A percentile compares a stretch with the other conserved stretches of the same genome.
Evolutionary conservation across 129 eudicot species (phyloP).

Genomic region (Dittrichia graveolens): DNA sequence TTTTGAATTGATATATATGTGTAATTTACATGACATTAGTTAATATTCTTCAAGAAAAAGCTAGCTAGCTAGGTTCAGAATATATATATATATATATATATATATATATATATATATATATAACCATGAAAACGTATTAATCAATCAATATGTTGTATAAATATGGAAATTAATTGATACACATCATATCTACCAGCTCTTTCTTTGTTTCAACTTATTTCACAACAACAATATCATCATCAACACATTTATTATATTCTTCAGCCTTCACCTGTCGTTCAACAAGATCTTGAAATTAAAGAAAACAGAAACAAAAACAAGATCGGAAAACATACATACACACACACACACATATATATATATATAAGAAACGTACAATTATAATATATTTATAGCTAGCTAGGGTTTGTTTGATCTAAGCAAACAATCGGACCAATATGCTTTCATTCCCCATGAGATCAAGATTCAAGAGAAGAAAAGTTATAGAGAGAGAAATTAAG

Average conservation of each 20-base stretch:
- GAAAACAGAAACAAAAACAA: neutral
- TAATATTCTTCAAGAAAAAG: constrained; percentile 18
- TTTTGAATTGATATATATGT: constrained; percentile 8
- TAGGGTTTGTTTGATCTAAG: constrained; percentile 42
- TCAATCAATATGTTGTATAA: constrained; percentile 16
- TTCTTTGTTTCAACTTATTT: constrained; percentile 35
- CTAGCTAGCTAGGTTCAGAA: too few species aligned
- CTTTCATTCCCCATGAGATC: constrained; percentile 46
- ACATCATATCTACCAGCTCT: constrained; percentile 15
- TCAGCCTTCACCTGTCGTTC: neutral
- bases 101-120: neutral
- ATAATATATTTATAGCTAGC: too few species aligned
- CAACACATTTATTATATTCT: constrained; percentile 20
- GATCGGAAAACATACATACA: neutral
- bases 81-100: too few species aligned
- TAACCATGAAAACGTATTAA: constrained; percentile 23
- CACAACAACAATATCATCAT: constrained; percentile 27
- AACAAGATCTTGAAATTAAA: constrained; percentile 21
- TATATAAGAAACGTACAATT: too few species aligned
- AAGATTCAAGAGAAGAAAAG: constrained; percentile 21
- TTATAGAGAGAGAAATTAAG: neutral
- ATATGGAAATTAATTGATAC: constrained; percentile 30
- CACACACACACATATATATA: neutral
- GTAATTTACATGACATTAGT: constrained; percentile 28
- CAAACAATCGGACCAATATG: constrained; percentile 48